Base-by-base conservation (phyloP, 2,329 filamentous ascomycete genomes). In the Phoma sp. region DNA sequence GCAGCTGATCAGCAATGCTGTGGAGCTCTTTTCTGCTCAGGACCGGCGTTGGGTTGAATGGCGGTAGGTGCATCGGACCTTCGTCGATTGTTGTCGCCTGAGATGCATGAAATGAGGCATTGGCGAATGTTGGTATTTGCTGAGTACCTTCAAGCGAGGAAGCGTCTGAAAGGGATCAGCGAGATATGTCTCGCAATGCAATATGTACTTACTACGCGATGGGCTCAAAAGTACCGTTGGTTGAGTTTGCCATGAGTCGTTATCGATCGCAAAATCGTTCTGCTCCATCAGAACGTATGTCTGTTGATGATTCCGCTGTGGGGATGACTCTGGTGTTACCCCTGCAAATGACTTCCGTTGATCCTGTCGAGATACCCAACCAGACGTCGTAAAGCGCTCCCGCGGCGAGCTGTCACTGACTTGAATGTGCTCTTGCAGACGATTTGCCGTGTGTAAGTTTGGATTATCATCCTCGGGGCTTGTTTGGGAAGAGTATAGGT, bases 1-100 rank as follows among this genome's bases (percentile, higher is more conserved):
- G 47, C 9, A 65, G 52, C 23, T 56, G 33, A 17, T 74, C 33
- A 20, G 55, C 34, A 21, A 65, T 50, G n/a, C 26, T 10, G 17
- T 30, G 39, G 2, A 66, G 54, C 9, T 59, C 17, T 10, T 49
- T 17, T 23, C 39, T 32, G 12, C 33, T 38, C 4, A 47, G 5
- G 11, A 43, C 40, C 5, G 7, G 17, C 2, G 17, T 12, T 5
- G 4, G 1, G 17, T 11, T 33, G 7, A 4, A 17, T 1, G n/a
- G 1, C 6, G 26, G 40, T 5, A 46, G 18, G 6, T 45, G 23
- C 5, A 26, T 5, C 7, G 38, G 18, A 1, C 23, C 38, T 28
- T 56, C 53, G 4, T 56, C 53, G 7, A 56, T 38, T 17, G 53
- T 56, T 5, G 53, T 56, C 18, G 47, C 53, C 42, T 56, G 46